Conservation (phyloP, 768 basidiomycete species). For the Dentipellis fragilis region DNA sequence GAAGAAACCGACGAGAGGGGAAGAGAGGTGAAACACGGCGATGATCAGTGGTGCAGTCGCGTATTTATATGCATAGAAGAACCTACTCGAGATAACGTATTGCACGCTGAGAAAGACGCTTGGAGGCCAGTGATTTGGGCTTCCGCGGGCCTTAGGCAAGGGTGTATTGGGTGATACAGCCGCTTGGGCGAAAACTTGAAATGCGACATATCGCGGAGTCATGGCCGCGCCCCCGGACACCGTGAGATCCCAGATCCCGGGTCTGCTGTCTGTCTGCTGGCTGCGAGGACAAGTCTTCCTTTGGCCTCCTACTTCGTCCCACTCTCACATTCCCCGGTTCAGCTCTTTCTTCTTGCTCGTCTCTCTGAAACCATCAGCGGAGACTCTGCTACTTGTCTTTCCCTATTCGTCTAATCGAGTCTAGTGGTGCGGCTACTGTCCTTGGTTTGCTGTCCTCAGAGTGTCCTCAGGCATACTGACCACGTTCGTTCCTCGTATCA, state of each 20-base stretch:
- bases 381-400: too few species aligned
- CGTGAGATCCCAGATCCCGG: neutral
- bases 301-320: slow-evolving; percentile 1
- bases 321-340: neutral
- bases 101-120: too few species aligned
- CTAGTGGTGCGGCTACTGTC: too few species aligned
- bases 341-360: neutral
- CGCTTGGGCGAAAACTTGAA: neutral
- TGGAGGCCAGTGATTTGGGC: too few species aligned
- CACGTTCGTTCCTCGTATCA: neutral
- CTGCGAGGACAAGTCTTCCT: neutral
- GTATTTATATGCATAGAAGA: slow-evolving; percentile 4
- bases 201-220: neutral
- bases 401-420: too few species aligned
- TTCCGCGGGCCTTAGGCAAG: too few species aligned
- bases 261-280: too few species aligned
- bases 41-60: neutral
- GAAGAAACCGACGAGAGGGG: slow-evolving; percentile 4
- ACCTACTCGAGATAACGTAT: neutral
- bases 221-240: neutral
- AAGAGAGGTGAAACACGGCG: neutral
- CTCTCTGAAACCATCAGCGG: too few species aligned
- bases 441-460: too few species aligned
- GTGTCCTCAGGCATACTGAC: too few species aligned
- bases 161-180: neutral